Evolutionary conservation across 192 early-diverging fungal species (phyloP), one percentile per base, ranked within the genome.

Genomic region (Coemansia sp.): DNA sequence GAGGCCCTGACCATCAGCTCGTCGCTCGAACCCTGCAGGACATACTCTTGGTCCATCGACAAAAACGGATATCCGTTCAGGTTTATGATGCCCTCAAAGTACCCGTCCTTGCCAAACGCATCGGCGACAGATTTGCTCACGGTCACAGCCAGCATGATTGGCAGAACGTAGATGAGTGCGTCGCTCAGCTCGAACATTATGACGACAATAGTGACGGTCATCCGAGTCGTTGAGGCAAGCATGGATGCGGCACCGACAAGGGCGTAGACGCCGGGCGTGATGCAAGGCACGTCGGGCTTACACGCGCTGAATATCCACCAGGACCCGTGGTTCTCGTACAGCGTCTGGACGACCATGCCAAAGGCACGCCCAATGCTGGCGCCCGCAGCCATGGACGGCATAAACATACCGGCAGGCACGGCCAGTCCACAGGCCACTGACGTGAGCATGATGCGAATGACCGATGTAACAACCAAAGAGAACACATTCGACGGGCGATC

Each of bases 101-200:
- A 78, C 18, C 78, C 76, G 48, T 80, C 77, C 37, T 67, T 78
- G 22, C 64, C 69, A 14, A 77, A 48, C 1, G 62, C 57, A 30
- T 82, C 81, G 2, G 66, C 79, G 1, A 74, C 58, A 5, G 77
- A 78, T 29, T 80, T 80, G 54, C 69, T 77, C 11, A 74, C 66
- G 0, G 68, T 83, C 59, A 86, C 85, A 7, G 82, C 78, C 22
- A 89, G 71, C 91, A 92, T 93, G 24, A 87, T 91, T 2, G 95
- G 95, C 26, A 96, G 54, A 27, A 96, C 90, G 58, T 99, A 98
- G 37, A 90, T 93, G 33, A 99, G 77, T 3, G 92, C 90, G 3
- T 94, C 97, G 13, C 95, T 99, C 35, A 99, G 79, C 68, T 99
- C 97, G 73, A 99, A 99, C 95, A 99, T 96, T 27, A 99, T 90